Conservation (phyloP, 352 stramenopile species). For the Phytophthora vignae region DNA sequence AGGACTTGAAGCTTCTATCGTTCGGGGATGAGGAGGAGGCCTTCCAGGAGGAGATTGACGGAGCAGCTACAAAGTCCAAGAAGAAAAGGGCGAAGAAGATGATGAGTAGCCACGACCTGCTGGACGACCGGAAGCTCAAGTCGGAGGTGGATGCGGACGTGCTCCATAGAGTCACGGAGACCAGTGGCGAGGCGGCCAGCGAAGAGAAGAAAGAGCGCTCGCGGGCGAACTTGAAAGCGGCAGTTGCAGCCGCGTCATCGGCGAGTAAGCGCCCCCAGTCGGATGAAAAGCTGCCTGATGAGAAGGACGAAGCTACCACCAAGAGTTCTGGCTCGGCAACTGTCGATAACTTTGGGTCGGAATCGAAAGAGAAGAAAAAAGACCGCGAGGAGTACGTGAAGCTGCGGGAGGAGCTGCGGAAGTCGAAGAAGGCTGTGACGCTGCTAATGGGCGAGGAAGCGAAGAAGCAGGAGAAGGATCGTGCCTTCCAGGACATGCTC, state of each 20-base stretch:
- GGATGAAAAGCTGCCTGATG: conserved; percentile 1
- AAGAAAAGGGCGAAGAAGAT: conserved; percentile 74
- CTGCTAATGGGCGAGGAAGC: conserved; percentile 68
- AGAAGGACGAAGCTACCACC: conserved; percentile 36
- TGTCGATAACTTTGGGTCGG: conserved; percentile 14
- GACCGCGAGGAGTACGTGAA: conserved; percentile 72
- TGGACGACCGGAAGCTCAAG: conserved; percentile 72
- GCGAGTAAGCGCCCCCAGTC: conserved; percentile 1
- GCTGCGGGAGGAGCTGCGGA: conserved; percentile 72
- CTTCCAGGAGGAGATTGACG: conserved; percentile 57
- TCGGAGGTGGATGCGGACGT: conserved; percentile 66
- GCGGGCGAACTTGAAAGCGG: conserved; percentile 50
- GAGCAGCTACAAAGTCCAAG: conserved; percentile 38
- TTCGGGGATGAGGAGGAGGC: conserved; percentile 94
- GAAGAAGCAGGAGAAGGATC: conserved; percentile 60
- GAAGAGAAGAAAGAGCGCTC: conserved; percentile 51
- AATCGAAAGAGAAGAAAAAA: conserved; percentile 28
- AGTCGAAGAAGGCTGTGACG: conserved; percentile 64
- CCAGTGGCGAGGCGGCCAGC: conserved; percentile 11
- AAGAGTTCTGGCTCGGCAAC: conserved; percentile 9
- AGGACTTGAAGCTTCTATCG: conserved; percentile 95
- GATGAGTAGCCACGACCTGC: conserved; percentile 79
- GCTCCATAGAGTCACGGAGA: conserved; percentile 59
- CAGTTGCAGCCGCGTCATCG: conserved; percentile 43
- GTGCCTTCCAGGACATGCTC: conserved; percentile 74